phyloP scores from a whole-genome alignment of 2,329 filamentous ascomycete genomes.

The Pyrenophora teres region DNA sequence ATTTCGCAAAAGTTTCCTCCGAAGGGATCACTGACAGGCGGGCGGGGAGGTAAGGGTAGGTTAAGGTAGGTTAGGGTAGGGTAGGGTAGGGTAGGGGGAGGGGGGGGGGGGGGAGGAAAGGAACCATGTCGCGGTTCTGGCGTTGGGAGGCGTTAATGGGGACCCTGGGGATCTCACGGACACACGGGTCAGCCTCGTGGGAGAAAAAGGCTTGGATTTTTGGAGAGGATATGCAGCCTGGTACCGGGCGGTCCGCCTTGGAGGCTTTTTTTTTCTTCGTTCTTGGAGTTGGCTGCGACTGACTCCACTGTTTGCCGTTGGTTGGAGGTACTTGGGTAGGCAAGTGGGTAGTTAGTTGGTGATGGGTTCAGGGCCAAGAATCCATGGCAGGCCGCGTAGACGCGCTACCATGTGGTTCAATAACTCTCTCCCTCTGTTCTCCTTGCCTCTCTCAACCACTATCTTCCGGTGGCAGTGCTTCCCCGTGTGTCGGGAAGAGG shows the following conservation, averaged over 20 bases:
- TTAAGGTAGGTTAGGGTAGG: too few relatives aligned
- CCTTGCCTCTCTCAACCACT: neutral
- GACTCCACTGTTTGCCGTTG: neutral
- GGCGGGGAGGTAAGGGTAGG: too few relatives aligned
- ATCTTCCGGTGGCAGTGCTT: conserved; percentile 3
- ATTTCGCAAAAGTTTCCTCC: conserved; percentile 16
- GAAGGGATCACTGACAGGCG: conserved; percentile 13
- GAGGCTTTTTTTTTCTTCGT: too few relatives aligned
- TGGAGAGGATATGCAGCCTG: conserved; percentile 2
- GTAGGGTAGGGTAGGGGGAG: neutral
- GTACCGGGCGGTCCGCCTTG: conserved; percentile 1
- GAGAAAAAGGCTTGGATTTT: neutral
- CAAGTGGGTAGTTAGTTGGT: too few relatives aligned
- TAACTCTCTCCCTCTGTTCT: too few relatives aligned
- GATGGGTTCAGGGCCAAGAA: neutral
- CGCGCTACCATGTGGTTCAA: neutral
- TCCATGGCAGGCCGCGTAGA: neutral
- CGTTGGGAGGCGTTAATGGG: conserved; percentile 8
- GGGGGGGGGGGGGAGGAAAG: neutral
- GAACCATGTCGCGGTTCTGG: conserved; percentile 8
- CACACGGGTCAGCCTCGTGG: conserved; percentile 10
- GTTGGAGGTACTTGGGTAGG: neutral
- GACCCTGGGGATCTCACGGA: conserved; percentile 5
- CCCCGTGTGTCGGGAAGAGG: neutral
- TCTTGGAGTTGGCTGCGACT: neutral